These are phyloP conservation scores for Nicotiana obtusifolia DNA, from an alignment of 257 asterid species.

Conservation along the genomic window DNA sequence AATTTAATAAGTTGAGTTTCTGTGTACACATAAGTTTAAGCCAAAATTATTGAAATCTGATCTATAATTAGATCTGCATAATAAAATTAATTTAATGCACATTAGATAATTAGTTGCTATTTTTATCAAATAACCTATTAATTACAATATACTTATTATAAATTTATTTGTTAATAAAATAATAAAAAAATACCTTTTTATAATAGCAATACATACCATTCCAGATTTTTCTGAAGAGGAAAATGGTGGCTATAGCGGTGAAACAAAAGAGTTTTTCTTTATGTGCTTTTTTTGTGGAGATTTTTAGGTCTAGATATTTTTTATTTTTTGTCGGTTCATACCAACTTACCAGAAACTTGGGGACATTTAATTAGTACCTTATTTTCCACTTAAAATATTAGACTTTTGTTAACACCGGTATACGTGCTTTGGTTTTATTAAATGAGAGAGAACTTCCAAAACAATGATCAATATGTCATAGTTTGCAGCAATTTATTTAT, in stretches of 20 bases:
- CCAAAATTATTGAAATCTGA: too few relatives aligned
- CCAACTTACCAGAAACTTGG: neutral
- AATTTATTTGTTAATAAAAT: too few relatives aligned
- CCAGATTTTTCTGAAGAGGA: neutral
- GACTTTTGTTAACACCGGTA: neutral
- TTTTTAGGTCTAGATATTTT: slow-evolving; percentile 22
- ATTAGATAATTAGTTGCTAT: too few relatives aligned
- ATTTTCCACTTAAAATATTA: neutral
- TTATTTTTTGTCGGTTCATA: slow-evolving; percentile 14
- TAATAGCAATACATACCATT: too few relatives aligned
- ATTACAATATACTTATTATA: too few relatives aligned
- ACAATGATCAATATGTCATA: neutral
- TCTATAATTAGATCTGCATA: too few relatives aligned
- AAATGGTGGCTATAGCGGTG: slow-evolving; percentile 16
- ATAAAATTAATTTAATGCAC: too few relatives aligned
- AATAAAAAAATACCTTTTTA: too few relatives aligned
- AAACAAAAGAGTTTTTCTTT: neutral
- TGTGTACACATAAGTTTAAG: too few relatives aligned
- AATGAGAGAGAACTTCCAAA: neutral
- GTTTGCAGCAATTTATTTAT: neutral
- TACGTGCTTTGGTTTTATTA: neutral
- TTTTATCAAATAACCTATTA: too few relatives aligned
- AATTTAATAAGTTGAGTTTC: too few relatives aligned
- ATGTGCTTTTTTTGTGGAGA: slow-evolving; percentile 6
- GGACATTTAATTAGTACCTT: neutral